Conservation (phyloP, 2,329 filamentous ascomycete species). For the Fusarium stilboides region DNA sequence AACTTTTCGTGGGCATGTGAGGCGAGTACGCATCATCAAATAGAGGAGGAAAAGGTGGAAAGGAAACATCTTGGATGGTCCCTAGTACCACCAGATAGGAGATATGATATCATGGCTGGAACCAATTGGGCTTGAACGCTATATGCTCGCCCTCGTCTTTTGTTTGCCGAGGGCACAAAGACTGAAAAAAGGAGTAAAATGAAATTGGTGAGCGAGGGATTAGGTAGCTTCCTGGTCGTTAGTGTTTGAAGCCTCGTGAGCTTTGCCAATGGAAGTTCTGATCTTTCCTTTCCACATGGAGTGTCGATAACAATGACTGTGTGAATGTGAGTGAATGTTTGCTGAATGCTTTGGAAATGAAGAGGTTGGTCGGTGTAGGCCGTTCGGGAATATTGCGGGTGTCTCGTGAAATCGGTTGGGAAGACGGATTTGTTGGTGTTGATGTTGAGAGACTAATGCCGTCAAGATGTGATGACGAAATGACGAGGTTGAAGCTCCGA, state of each 20-base stretch:
- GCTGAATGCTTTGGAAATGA: background rate
- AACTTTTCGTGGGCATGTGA: slow-evolving; percentile 40
- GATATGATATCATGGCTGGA: slow-evolving; percentile 45
- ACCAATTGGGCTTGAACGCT: slow-evolving; percentile 35
- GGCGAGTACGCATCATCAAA: slow-evolving; percentile 42
- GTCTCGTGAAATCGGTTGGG: slow-evolving; percentile 10
- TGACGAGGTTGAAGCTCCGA: background rate
- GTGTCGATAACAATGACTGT: slow-evolving; percentile 5
- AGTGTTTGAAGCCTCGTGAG: slow-evolving; percentile 39
- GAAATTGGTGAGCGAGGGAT: slow-evolving; percentile 40
- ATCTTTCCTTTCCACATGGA: slow-evolving; percentile 45
- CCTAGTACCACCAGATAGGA: slow-evolving; percentile 22
- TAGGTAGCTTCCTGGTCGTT: slow-evolving; percentile 49
- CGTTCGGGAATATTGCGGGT: slow-evolving; percentile 1
- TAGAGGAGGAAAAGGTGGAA: slow-evolving; percentile 42
- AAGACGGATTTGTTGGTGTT: slow-evolving; percentile 2
- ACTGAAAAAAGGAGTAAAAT: slow-evolving; percentile 49
- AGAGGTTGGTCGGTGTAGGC: background rate
- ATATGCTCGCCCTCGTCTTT: slow-evolving; percentile 38
- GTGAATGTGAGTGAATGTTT: slow-evolving; percentile 1
- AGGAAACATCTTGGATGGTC: slow-evolving; percentile 35
- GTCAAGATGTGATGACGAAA: slow-evolving; percentile 9
- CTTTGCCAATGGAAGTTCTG: slow-evolving; percentile 50
- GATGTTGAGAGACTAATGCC: slow-evolving; percentile 16
- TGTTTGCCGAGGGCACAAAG: slow-evolving; percentile 41